A percentile compares a stretch with the other conserved stretches of the same genome.
Conservation (phyloP, 192 early-diverging fungal genomes). For the Podochytrium sp. region DNA sequence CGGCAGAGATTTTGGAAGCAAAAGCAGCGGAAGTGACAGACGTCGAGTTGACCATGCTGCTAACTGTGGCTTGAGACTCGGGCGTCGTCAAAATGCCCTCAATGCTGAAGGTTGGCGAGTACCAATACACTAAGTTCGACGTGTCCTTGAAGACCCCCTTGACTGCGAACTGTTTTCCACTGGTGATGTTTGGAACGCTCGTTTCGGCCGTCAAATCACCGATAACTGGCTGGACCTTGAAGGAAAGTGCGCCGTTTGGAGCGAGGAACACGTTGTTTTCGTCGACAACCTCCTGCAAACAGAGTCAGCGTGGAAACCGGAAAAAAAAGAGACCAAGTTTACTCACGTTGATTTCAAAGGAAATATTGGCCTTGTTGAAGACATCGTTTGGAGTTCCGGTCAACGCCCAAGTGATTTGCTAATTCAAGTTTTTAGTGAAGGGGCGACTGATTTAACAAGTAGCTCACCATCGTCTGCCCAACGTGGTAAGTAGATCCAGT, state of each 20-base stretch:
- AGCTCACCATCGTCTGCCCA: background rate
- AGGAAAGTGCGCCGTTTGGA: constrained; percentile 7
- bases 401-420: background rate
- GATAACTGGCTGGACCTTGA: background rate
- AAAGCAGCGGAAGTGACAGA: no score
- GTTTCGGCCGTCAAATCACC: background rate
- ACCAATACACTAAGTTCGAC: background rate
- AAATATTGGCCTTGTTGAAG: constrained; percentile 7
- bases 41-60: no score
- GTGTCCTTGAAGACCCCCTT: background rate
- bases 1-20: no score
- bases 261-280: background rate
- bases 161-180: background rate
- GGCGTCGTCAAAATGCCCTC: background rate
- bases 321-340: background rate
- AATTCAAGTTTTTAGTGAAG: background rate
- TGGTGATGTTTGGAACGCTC: background rate
- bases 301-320: background rate
- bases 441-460: no score
- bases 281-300: background rate
- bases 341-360: constrained; percentile 11
- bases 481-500: background rate
- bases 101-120: background rate
- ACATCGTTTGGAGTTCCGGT: background rate
- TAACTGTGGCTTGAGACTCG: background rate